Conservation (phyloP, 345 rosid genomes). For the Boechera retrofracta region DNA sequence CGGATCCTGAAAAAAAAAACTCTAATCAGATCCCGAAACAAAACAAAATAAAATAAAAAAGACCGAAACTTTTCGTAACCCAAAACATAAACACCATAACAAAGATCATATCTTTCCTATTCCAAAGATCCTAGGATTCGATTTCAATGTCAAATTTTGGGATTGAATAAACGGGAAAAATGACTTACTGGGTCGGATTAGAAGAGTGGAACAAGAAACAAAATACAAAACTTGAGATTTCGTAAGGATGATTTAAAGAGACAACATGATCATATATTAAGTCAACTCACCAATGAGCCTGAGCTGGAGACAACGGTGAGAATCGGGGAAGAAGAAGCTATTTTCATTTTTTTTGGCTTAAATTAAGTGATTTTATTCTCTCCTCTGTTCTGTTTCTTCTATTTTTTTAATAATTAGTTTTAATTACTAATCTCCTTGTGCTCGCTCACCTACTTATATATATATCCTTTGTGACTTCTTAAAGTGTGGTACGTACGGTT, state of each 20-base stretch:
- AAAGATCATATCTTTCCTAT: constrained; percentile 18
- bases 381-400: neutral
- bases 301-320: constrained; percentile 46
- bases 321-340: constrained; percentile 37
- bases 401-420: neutral
- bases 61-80: constrained; percentile 31
- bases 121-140: constrained; percentile 16
- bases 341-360: constrained; percentile 28
- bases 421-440: neutral
- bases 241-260: neutral
- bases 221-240: neutral
- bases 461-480: neutral
- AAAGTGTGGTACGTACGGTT: neutral
- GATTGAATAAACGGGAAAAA: neutral
- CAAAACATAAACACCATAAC: constrained; percentile 1
- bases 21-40: constrained; percentile 1
- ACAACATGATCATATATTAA: neutral
- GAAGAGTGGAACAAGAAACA: neutral
- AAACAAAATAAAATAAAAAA: neutral
- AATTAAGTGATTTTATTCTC: constrained; percentile 2
- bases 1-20: constrained; percentile 20
- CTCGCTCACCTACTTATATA: constrained; percentile 23
- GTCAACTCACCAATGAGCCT: constrained; percentile 45
- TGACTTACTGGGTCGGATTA: constrained; percentile 16
- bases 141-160: neutral